These are phyloP conservation scores for Flaveria trinervia DNA, from an alignment of 129 eudicot genomes.

Conservation along the genomic window DNA sequence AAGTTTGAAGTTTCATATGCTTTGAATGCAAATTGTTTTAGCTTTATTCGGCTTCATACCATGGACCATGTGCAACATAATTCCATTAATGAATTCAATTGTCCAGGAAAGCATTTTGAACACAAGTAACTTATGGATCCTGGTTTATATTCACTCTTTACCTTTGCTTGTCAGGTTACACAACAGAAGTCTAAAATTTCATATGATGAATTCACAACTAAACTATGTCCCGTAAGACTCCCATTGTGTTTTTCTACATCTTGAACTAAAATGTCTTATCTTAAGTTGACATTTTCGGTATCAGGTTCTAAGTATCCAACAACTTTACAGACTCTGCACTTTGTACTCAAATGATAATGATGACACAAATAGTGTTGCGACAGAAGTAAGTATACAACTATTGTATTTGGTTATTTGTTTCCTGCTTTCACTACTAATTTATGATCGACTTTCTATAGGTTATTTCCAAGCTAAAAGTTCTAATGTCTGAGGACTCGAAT, in stretches of 20 bases:
- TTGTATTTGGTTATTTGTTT: neutral
- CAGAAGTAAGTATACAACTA: conserved; percentile 51
- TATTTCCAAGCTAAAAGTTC: conserved; percentile 53
- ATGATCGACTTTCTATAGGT: conserved; percentile 38
- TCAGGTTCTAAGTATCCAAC: conserved; percentile 75
- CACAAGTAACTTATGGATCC: neutral
- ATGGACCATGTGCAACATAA: neutral
- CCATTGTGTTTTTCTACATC: neutral
- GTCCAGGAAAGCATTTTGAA: neutral
- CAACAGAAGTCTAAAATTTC: conserved; percentile 62
- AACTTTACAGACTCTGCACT: conserved; percentile 67
- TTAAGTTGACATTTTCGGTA: conserved; percentile 21
- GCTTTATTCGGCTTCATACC: neutral
- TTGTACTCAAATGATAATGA: conserved; percentile 44
- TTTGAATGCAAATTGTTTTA: neutral
- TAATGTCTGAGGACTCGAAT: conserved; percentile 50
- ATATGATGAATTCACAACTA: conserved; percentile 67
- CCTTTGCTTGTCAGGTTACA: conserved; percentile 53
- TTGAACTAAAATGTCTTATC: neutral
- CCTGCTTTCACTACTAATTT: neutral
- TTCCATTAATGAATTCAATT: neutral
- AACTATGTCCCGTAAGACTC: conserved; percentile 78
- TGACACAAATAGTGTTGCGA: conserved; percentile 41
- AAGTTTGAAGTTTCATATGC: neutral
- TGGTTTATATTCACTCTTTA: neutral